Evolutionary conservation across 495 filamentous ascomycete species (phyloP).

Genomic region (Trichocladium antarcticum): DNA sequence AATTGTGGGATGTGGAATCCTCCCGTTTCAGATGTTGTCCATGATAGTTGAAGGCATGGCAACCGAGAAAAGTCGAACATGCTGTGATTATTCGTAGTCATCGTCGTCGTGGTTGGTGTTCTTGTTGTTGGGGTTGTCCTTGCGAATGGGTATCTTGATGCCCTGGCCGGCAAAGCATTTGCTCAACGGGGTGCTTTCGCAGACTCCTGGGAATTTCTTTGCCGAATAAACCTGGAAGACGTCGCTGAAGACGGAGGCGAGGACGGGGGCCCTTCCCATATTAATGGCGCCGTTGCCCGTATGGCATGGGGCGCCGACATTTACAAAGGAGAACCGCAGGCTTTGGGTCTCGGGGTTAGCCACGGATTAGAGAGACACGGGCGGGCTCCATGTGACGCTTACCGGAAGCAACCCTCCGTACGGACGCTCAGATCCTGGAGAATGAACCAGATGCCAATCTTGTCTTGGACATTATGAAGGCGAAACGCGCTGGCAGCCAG

Average conservation of each 20-base stretch:
- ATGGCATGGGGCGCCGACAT: slow-evolving; percentile 47
- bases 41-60: neutral
- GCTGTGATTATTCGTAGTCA: slow-evolving; percentile 34
- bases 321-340: slow-evolving; percentile 59
- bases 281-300: slow-evolving; percentile 44
- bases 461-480: slow-evolving; percentile 68
- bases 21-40: neutral
- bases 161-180: slow-evolving; percentile 90
- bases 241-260: slow-evolving; percentile 81
- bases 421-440: slow-evolving; percentile 90
- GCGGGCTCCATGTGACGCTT: slow-evolving; percentile 23
- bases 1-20: neutral
- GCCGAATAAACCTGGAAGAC: slow-evolving; percentile 89
- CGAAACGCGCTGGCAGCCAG: slow-evolving; percentile 83
- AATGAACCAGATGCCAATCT: slow-evolving; percentile 94
- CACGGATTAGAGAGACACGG: neutral
- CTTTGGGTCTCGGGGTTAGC: slow-evolving; percentile 10
- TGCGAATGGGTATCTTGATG: slow-evolving; percentile 92
- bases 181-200: slow-evolving; percentile 85
- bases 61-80: neutral
- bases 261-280: slow-evolving; percentile 66
- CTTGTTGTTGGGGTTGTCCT: slow-evolving; percentile 63
- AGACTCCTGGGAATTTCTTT: slow-evolving; percentile 97
- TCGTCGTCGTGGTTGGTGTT: slow-evolving; percentile 55
- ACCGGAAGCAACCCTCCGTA: slow-evolving; percentile 87